These are phyloP conservation scores for Pugionium cornutum DNA, from an alignment of 345 rosid species.

Conservation along the genomic window DNA sequence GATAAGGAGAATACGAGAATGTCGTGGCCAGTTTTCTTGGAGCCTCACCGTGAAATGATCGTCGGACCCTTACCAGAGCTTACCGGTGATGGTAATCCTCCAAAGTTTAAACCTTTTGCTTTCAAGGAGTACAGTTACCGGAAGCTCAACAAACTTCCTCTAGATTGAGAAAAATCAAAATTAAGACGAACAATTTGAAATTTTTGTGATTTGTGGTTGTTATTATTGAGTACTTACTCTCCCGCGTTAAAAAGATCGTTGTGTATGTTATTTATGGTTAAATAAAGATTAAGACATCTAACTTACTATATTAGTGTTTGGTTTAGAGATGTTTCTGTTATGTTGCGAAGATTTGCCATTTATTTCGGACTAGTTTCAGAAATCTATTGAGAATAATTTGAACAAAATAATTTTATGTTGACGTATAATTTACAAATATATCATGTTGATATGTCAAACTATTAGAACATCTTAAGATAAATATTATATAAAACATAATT, in stretches of 20 bases:
- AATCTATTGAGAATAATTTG: no score
- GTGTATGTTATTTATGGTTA: constrained; percentile 6
- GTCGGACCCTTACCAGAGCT: constrained; percentile 71
- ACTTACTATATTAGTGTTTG: not conserved
- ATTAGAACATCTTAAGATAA: no score
- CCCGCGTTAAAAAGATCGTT: constrained; percentile 1
- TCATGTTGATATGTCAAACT: no score
- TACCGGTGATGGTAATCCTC: constrained; percentile 42
- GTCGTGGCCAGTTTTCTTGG: constrained; percentile 97
- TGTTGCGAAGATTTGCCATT: constrained; percentile 8
- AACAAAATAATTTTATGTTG: no score
- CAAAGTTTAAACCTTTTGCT: constrained; percentile 60
- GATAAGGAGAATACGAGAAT: constrained; percentile 67
- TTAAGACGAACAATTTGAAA: no score
- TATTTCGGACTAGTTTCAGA: constrained; percentile 11
- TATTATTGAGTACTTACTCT: constrained; percentile 18
- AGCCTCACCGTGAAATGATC: constrained; percentile 61
- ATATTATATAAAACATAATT: no score
- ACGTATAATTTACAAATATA: no score
- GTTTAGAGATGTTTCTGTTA: constrained; percentile 14
- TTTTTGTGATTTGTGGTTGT: not conserved
- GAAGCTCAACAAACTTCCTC: constrained; percentile 35
- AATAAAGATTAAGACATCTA: constrained; percentile 3
- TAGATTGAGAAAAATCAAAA: constrained; percentile 17
- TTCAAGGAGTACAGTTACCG: constrained; percentile 72